A percentile compares a stretch with the other conserved stretches of the same genome.
These are phyloP conservation scores for Candida lessepsii DNA, from an alignment of 805 yeast genomes.

Conservation along the genomic window DNA sequence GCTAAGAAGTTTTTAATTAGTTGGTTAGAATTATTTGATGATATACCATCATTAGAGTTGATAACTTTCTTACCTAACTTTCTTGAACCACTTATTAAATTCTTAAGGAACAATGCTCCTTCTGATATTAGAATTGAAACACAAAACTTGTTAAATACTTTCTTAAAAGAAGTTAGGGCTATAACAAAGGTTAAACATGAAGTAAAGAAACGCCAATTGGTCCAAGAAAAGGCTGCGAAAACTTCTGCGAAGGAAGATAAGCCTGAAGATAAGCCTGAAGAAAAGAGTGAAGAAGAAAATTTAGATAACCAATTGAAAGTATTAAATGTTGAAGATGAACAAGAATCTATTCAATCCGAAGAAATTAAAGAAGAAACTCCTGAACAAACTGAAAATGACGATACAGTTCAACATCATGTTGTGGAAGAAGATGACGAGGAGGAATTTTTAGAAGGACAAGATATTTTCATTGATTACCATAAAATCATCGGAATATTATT, in stretches of 20 bases:
- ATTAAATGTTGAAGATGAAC: constrained; percentile 8
- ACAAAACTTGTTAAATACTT: constrained; percentile 67
- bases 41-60: constrained; percentile 87
- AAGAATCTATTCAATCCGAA: constrained; percentile 11
- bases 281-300: constrained; percentile 1
- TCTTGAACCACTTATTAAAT: constrained; percentile 77
- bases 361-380: constrained; percentile 12
- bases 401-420: constrained; percentile 1
- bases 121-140: constrained; percentile 87
- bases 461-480: constrained; percentile 75
- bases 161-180: constrained; percentile 76
- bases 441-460: constrained; percentile 60
- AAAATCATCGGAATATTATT: constrained; percentile 78
- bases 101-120: constrained; percentile 72
- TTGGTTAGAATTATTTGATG: constrained; percentile 90
- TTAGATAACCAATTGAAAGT: background rate
- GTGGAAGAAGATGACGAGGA: constrained; percentile 19
- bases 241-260: background rate
- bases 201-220: constrained; percentile 32
- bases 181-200: constrained; percentile 66
- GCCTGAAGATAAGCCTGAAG: too few relatives aligned
- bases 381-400: constrained; percentile 12
- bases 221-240: constrained; percentile 15
- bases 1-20: constrained; percentile 89
- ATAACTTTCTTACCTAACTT: constrained; percentile 87